A percentile compares a stretch with the other conserved stretches of the same genome.
Conservation (phyloP, 2,329 filamentous ascomycete species). For the Fusarium tuaranense region DNA sequence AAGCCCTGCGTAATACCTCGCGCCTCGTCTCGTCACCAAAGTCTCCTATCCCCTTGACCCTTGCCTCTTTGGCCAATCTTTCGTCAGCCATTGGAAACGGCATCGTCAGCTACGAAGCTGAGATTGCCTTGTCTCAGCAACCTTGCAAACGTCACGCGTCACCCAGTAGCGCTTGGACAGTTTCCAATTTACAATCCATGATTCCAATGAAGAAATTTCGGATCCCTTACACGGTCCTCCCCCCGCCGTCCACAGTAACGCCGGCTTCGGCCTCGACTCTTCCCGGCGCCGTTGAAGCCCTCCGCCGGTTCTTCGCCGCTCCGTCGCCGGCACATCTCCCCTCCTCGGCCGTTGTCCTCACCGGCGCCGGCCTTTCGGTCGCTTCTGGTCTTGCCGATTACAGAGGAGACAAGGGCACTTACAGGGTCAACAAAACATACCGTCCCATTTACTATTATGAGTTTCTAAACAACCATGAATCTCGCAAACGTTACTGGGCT, state of each 20-base stretch:
- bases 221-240: conserved; percentile 89
- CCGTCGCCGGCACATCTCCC: conserved; percentile 63
- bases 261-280: conserved; percentile 78
- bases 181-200: neutral
- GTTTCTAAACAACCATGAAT: conserved; percentile 84
- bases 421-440: conserved; percentile 90
- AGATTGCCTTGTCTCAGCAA: neutral
- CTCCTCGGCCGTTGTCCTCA: conserved; percentile 63
- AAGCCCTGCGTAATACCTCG: neutral
- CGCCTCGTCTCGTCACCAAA: conserved; percentile 1
- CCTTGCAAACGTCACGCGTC: neutral
- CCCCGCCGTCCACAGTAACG: conserved; percentile 80
- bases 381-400: conserved; percentile 95
- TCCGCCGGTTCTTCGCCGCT: conserved; percentile 80
- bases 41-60: neutral
- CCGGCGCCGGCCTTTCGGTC: conserved; percentile 93
- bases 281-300: conserved; percentile 79
- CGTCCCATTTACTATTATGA: conserved; percentile 94
- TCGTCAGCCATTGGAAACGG: conserved; percentile 34
- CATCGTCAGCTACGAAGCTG: conserved; percentile 9
- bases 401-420: conserved; percentile 88
- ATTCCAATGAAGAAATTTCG: conserved; percentile 77
- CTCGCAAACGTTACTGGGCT: conserved; percentile 95
- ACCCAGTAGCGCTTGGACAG: conserved; percentile 10
- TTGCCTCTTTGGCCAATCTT: conserved; percentile 25